Evolutionary conservation across 805 yeast species (phyloP).

Genomic region (Geotrichum ghanense): DNA sequence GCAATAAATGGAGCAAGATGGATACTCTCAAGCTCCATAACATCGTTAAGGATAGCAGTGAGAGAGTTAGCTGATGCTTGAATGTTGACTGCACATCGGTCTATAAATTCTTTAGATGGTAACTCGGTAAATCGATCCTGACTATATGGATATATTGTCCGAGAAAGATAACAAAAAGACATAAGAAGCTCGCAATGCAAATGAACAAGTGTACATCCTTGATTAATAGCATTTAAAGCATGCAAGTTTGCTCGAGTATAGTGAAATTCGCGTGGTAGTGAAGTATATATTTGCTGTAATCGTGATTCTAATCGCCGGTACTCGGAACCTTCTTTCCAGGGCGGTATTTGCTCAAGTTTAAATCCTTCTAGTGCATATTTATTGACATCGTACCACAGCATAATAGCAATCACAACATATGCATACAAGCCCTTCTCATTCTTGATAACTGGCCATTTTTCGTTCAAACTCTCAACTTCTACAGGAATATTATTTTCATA

Average conservation of each 20-base stretch:
- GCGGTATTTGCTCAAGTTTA: constrained; percentile 18
- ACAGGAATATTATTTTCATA: constrained; percentile 14
- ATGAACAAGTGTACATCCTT: constrained; percentile 23
- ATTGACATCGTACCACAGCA: constrained; percentile 16
- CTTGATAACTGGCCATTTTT: not conserved
- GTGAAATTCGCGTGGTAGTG: constrained; percentile 17
- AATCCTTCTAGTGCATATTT: constrained; percentile 10
- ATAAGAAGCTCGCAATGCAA: constrained; percentile 23
- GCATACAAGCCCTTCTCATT: constrained; percentile 13
- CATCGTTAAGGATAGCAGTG: constrained; percentile 21
- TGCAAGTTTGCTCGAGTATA: constrained; percentile 17
- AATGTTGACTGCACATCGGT: constrained; percentile 20
- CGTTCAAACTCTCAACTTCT: constrained; percentile 5
- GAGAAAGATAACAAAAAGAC: constrained; percentile 21
- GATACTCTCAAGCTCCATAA: constrained; percentile 20
- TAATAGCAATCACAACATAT: constrained; percentile 11
- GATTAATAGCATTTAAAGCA: constrained; percentile 16
- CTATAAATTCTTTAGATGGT: constrained; percentile 23
- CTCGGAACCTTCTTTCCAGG: constrained; percentile 22
- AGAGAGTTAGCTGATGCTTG: constrained; percentile 24
- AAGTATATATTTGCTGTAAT: constrained; percentile 13
- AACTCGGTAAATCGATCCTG: constrained; percentile 15
- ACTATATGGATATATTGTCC: constrained; percentile 23
- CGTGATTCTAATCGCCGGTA: constrained; percentile 15
- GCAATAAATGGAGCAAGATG: constrained; percentile 27